phyloP scores from a whole-genome alignment of 257 asterid genomes.

The Anisodus tanguticus region DNA sequence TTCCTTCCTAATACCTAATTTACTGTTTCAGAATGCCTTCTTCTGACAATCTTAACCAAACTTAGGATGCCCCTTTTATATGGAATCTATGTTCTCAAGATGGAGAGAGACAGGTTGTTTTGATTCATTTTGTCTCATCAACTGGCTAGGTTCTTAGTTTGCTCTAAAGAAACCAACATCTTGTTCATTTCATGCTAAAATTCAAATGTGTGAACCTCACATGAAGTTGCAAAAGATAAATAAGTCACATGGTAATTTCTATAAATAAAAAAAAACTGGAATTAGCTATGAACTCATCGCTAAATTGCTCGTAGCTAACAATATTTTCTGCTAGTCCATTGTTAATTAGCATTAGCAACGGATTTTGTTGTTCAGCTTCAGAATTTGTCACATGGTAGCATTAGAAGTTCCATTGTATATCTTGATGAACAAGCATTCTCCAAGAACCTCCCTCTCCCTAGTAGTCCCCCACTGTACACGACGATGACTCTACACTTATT shows the following conservation, averaged over 20 bases:
- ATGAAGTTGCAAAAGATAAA: no score
- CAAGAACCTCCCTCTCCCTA: conserved; percentile 21
- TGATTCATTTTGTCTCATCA: conserved; percentile 1
- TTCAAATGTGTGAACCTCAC: no score
- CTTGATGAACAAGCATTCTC: background rate
- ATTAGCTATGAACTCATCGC: no score
- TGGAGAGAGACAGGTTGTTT: background rate
- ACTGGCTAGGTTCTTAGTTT: background rate
- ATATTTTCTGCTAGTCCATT: no score
- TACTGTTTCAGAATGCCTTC: background rate
- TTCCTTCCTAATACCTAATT: background rate
- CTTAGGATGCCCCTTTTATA: background rate
- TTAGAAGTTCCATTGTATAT: background rate
- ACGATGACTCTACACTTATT: background rate
- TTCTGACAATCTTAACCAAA: background rate
- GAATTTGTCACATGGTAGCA: background rate
- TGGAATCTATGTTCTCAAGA: background rate
- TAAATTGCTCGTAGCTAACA: no score
- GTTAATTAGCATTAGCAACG: no score
- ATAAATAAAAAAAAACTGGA: no score
- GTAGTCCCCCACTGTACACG: background rate
- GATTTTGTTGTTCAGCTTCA: no score
- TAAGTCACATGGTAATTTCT: no score
- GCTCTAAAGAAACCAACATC: background rate
- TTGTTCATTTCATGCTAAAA: no score